Evolutionary conservation across 176 grass and related monocot species (phyloP).

Genomic region (Oryza officinalis): DNA sequence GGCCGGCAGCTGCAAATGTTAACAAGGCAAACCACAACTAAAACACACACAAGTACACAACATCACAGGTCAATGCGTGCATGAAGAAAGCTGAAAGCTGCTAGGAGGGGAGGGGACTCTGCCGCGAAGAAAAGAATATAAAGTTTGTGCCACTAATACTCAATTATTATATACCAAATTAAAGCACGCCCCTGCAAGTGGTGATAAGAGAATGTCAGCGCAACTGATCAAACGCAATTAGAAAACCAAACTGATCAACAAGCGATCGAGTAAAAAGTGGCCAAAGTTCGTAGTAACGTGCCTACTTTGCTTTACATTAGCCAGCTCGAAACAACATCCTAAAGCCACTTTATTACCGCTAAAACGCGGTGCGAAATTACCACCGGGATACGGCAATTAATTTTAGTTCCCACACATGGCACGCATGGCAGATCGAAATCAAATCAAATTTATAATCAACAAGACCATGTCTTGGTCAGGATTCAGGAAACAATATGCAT

Average conservation of each 20-base stretch:
- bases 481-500: not conserved
- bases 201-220: not conserved
- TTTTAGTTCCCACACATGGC: not conserved
- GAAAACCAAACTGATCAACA: not conserved
- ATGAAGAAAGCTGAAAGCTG: conserved; percentile 26
- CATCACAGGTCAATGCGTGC: conserved; percentile 31
- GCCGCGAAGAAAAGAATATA: not conserved
- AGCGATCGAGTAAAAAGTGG: not conserved
- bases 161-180: not conserved
- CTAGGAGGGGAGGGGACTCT: not conserved
- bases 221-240: not conserved
- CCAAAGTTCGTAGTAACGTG: not conserved
- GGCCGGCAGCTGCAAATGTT: not conserved
- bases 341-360: conserved; percentile 28
- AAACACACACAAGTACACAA: not conserved
- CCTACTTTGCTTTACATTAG: conserved; percentile 29
- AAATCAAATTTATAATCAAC: not conserved
- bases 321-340: conserved; percentile 25
- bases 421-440: not conserved
- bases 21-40: not conserved
- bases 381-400: conserved; percentile 23
- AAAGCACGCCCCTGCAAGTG: not conserved
- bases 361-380: conserved; percentile 31
- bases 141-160: not conserved
- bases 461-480: not conserved